A percentile compares a stretch with the other conserved stretches of the same genome.
Evolutionary conservation across 257 asterid species (phyloP).

Genomic region (Jacaranda mimosifolia): DNA sequence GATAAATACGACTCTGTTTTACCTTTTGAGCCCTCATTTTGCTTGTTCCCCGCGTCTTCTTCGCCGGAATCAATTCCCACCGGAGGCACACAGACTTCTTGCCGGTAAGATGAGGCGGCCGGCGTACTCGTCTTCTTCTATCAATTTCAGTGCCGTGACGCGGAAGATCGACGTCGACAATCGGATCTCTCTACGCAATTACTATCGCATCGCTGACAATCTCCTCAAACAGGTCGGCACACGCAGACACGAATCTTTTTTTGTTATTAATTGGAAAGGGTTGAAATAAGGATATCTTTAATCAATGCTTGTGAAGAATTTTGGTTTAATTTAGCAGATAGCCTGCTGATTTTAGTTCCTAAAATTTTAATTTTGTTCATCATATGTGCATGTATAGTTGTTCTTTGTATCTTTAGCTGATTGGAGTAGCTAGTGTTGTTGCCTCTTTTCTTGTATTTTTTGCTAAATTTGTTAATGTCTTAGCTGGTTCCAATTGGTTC

Average conservation of each 20-base stretch:
- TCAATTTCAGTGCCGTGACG: constrained; percentile 52
- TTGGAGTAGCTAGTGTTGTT: not conserved
- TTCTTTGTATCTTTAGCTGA: constrained; percentile 6
- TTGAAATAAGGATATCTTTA: not conserved
- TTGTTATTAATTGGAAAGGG: not conserved
- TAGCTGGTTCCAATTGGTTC: constrained; percentile 7
- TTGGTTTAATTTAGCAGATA: constrained; percentile 21
- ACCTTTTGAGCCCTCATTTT: constrained; percentile 19
- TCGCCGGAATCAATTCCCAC: constrained; percentile 30
- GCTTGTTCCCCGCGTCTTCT: constrained; percentile 27
- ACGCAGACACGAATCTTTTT: not conserved
- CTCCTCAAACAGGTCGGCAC: constrained; percentile 84
- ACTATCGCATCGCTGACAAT: constrained; percentile 87
- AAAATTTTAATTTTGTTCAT: constrained; percentile 8
- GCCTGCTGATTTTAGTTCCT: constrained; percentile 26
- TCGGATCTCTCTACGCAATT: constrained; percentile 82
- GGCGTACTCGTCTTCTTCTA: constrained; percentile 51
- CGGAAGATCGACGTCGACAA: constrained; percentile 72
- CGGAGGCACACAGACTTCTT: constrained; percentile 6
- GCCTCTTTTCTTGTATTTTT: not conserved
- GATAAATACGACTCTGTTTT: constrained; percentile 40
- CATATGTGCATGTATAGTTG: not conserved
- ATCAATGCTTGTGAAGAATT: constrained; percentile 15
- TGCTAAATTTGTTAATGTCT: not conserved
- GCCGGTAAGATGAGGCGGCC: constrained; percentile 75